Evolutionary conservation across 805 yeast species (phyloP), one percentile per base, ranked within the genome.

Genomic region (Candida coquimbonensis): DNA sequence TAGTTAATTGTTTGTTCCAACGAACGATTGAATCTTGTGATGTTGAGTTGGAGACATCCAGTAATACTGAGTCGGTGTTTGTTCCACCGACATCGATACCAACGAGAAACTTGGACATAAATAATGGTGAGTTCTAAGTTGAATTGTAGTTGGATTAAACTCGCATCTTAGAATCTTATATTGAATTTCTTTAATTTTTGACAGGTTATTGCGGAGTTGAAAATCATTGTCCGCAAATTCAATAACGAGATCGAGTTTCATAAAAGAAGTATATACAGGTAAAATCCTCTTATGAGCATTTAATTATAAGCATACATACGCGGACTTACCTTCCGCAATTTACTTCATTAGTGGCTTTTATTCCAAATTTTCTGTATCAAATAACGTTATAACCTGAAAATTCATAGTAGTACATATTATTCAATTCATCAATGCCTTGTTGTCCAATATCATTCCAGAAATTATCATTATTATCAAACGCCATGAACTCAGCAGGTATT

Each of bases 1-100:
- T 70, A 7, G 78, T 72, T 34, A 61, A 60, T 13, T 70, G 56
- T 49, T 73, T 73, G 49, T 71, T 59, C 66, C 65, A 71, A 3
- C 69, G 57, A n/a, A 71, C 36, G 2, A 72, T 68, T 3, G 74
- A 13, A 51, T 40, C 3, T 49, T 27, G 14, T 60, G 46, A 9
- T 42, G 35, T 50, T 71, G 1, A 73, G 64, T 9, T 55, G 14
- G 57, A 46, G 5, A 75, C 74, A 45, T 73, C 71, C 7, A 72
- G 44, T n/a, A 73, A 53, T 9, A 72, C 77, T 12, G 72, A 60
- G 53, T 73, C 77, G 1, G 77, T 70, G 58, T 72, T 72, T 17
- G 77, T 73, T 9, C 77, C 77, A 25, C 77, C 77, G 27, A 73
- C 76, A 57, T 73, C 77, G 13, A 73, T 69, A 27, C 77, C 78